Base-by-base conservation (phyloP, 2,329 filamentous ascomycete species). In the Paraconiothyrium brasiliense region DNA sequence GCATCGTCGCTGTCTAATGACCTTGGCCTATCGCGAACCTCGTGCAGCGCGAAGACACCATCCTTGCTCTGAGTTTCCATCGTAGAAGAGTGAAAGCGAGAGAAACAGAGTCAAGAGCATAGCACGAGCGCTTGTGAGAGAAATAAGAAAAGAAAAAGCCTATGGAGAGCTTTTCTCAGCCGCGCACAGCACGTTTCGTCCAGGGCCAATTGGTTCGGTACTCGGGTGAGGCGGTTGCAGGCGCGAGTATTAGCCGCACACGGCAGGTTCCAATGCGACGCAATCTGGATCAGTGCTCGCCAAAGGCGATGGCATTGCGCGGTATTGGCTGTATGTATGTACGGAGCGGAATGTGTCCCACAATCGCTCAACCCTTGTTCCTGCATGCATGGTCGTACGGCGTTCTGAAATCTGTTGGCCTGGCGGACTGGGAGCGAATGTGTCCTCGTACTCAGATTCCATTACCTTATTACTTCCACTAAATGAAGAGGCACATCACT, bases 1-100 rank as follows among this genome's bases (percentile, higher is more conserved):
- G 66, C 58, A 30, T 68, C 63, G 60, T 71, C 69, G 20, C 44
- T 39, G 22, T 67, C 60, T 27, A 59, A 61, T 20, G 67, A 60
- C 2, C 58, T 61, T 1, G 61, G 66, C 10, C 50, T 55, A 16
- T 58, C 54, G 2, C 54, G 54, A 22, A 54, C 9, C 13, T 60
- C 57, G 9, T 47, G 58, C 52, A 71, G 54, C 61, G 69, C 67
- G 9, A 67, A 54, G 30, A 63, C 62, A 22, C 57, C 48, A 35
- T 56, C 51, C 43, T 71, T 71, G 35, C 49, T 20, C 9, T 51
- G 48, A 35, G 30, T 9, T 0, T 62, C 52, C 55, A 55, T 55
- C 32, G 14, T 50, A 2, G 34, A 43, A 43, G 7, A n/a, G 35
- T 13, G 34, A 41, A 35, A 22, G 50, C 2, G 14, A 35, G 22